These are phyloP conservation scores for Graphilbum ipis-grandicollis DNA, from an alignment of 2,329 filamentous ascomycete species.

Conservation along the genomic window DNA sequence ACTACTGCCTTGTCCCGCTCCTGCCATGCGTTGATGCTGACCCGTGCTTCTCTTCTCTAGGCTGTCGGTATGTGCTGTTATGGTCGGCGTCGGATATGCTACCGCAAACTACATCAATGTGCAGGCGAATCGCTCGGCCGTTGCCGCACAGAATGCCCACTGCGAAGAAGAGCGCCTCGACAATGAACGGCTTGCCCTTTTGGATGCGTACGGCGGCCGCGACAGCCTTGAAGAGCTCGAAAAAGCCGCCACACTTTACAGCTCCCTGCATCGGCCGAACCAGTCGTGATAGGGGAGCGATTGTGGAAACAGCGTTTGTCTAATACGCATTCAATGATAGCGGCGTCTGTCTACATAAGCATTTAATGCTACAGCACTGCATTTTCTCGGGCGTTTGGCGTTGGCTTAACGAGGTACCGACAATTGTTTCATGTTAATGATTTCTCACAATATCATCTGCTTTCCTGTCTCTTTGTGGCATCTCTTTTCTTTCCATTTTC, in stretches of 20 bases:
- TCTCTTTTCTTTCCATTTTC: too few relatives aligned
- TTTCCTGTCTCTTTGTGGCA: too few relatives aligned
- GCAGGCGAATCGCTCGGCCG: neutral
- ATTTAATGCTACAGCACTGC: too few relatives aligned
- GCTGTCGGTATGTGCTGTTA: conserved; percentile 3
- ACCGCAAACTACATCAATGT: conserved; percentile 1
- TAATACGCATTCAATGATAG: too few relatives aligned
- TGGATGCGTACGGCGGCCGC: conserved; percentile 16
- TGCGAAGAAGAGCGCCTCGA: conserved; percentile 2
- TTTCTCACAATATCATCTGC: too few relatives aligned
- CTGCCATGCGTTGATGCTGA: neutral
- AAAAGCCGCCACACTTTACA: conserved; percentile 14
- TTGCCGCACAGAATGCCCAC: neutral
- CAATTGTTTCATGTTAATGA: too few relatives aligned
- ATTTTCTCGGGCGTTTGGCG: too few relatives aligned
- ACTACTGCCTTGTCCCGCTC: neutral
- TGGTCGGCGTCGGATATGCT: conserved; percentile 5
- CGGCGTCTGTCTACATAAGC: too few relatives aligned
- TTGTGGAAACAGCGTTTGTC: too few relatives aligned
- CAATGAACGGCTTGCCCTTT: conserved; percentile 1
- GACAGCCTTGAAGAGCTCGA: conserved; percentile 15
- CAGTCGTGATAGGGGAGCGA: neutral
- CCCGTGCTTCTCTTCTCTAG: neutral
- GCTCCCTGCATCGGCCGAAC: conserved; percentile 3
- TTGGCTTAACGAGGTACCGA: too few relatives aligned